phyloP scores from a whole-genome alignment of 495 filamentous ascomycete species.

The Staphylotrichum longicolle region DNA sequence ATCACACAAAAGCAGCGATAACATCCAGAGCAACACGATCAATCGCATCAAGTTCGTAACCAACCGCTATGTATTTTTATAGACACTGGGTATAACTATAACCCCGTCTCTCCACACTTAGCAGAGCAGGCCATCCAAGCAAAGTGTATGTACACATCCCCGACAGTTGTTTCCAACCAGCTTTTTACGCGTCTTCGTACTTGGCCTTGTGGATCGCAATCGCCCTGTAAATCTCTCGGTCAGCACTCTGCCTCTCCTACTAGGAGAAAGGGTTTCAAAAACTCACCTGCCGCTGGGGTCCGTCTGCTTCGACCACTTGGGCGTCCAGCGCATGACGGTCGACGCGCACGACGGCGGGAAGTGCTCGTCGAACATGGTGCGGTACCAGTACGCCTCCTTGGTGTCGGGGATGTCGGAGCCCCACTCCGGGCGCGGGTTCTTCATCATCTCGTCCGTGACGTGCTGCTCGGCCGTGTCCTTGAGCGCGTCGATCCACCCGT shows the following conservation, averaged over 20 bases:
- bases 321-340: constrained; percentile 95
- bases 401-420: constrained; percentile 83
- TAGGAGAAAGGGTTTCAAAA: not conserved
- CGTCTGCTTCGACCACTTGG: constrained; percentile 95
- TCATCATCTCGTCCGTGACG: constrained; percentile 94
- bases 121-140: not conserved
- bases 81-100: not conserved
- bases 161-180: not conserved
- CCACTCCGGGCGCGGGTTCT: constrained; percentile 95
- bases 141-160: constrained; percentile 12
- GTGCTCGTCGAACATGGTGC: constrained; percentile 96
- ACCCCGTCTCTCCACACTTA: not conserved
- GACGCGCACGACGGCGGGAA: constrained; percentile 88
- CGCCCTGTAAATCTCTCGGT: constrained; percentile 48
- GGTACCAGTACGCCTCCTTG: constrained; percentile 99
- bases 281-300: constrained; percentile 90
- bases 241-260: not conserved
- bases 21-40: no score
- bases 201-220: constrained; percentile 68
- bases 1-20: no score
- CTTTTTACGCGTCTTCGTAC: constrained; percentile 49
- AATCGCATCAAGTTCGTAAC: no score
- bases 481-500: constrained; percentile 96
- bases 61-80: no score
- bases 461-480: constrained; percentile 88